Conservation (phyloP, 441 rosid species). For the Erodium trifolium region DNA sequence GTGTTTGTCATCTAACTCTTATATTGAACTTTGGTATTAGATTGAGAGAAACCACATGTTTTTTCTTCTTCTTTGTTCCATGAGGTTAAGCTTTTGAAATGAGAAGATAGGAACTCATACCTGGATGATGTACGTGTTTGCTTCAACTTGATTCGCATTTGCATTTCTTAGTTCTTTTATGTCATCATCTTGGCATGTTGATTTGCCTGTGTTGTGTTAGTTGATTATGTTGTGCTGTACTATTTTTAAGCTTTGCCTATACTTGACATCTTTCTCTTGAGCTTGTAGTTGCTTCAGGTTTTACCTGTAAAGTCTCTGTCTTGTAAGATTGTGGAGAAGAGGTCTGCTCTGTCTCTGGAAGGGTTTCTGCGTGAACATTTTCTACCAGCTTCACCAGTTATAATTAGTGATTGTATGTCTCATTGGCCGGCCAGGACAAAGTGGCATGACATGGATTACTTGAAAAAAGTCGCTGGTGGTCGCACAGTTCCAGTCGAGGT, state of each 20-base stretch:
- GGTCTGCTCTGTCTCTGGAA: conserved; percentile 67
- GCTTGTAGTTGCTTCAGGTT: conserved; percentile 42
- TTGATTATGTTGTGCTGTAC: not conserved
- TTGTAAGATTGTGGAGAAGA: conserved; percentile 56
- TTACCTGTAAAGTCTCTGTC: conserved; percentile 62
- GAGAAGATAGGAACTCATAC: not conserved
- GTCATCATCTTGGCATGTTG: not conserved
- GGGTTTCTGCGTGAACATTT: conserved; percentile 68
- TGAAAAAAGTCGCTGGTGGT: conserved; percentile 65
- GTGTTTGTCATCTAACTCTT: not conserved
- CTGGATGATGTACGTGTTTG: not conserved
- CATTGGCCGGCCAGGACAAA: conserved; percentile 88
- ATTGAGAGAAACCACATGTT: not conserved
- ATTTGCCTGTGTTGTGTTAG: not conserved
- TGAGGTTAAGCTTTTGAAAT: not conserved
- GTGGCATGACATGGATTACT: conserved; percentile 85
- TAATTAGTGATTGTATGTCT: conserved; percentile 76
- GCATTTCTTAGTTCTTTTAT: not conserved
- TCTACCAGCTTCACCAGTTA: conserved; percentile 61
- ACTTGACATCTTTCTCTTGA: conserved; percentile 13
- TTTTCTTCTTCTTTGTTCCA: not conserved
- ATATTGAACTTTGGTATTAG: not conserved
- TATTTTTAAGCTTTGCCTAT: not conserved
- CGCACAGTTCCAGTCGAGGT: conserved; percentile 99
- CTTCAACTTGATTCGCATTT: not conserved